Percentiles rank a stretch among this genome's conserved stretches.
These are phyloP conservation scores for Aspergillus nidulans DNA, from an alignment of 495 filamentous ascomycete genomes.

Conservation along the genomic window DNA sequence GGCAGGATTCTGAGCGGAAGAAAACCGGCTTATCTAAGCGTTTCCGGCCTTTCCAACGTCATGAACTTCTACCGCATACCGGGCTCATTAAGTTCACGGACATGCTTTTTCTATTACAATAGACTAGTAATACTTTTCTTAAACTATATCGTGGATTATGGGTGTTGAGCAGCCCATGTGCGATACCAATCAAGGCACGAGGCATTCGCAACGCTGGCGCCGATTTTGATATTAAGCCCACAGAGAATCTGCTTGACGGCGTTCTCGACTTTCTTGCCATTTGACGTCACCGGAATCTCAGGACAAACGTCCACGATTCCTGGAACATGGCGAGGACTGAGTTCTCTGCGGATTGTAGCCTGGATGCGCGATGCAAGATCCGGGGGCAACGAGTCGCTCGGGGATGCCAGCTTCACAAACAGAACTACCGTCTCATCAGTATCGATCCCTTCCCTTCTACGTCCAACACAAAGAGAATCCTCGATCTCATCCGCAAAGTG, in stretches of 20 bases:
- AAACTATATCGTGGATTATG: conserved; percentile 11
- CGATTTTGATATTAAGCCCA: conserved; percentile 77
- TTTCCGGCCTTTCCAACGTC: neutral
- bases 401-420: conserved; percentile 67
- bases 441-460: conserved; percentile 62
- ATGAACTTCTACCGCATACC: neutral
- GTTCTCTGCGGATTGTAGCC: conserved; percentile 59
- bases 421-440: conserved; percentile 80
- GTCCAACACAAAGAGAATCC: conserved; percentile 81
- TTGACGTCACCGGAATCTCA: conserved; percentile 83
- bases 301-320: conserved; percentile 70
- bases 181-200: conserved; percentile 82
- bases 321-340: conserved; percentile 84
- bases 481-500: conserved; percentile 73
- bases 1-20: conserved; percentile 18
- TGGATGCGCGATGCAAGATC: conserved; percentile 59
- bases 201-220: conserved; percentile 80
- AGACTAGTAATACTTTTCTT: neutral
- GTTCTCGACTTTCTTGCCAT: conserved; percentile 94
- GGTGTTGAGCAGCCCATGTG: conserved; percentile 55
- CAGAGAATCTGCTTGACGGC: conserved; percentile 93
- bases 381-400: conserved; percentile 17
- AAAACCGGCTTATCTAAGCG: conserved; percentile 26
- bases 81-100: no score
- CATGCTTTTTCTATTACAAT: no score